Evolutionary conservation across 169 alveolate species (phyloP).

Genomic region (Cryptosporidium viatorum): DNA sequence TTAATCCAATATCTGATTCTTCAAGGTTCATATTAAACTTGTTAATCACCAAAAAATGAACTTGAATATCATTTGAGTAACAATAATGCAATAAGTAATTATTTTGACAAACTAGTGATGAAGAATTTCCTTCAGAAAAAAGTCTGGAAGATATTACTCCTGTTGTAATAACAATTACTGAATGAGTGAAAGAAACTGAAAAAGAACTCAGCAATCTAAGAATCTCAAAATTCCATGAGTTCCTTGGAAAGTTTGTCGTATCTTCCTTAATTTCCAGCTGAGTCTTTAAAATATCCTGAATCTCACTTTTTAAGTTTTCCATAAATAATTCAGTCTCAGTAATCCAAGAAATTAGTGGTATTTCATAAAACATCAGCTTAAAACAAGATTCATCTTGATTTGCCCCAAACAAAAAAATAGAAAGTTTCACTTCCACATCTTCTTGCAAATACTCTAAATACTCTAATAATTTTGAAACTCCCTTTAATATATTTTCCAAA

Average conservation of each 20-base stretch:
- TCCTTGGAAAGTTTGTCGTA: background rate
- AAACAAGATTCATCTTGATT: constrained; percentile 14
- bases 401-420: constrained; percentile 46
- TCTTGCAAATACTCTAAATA: background rate
- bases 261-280: background rate
- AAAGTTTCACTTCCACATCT: background rate
- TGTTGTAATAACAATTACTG: constrained; percentile 36
- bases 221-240: constrained; percentile 13
- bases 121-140: background rate
- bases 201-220: constrained; percentile 14
- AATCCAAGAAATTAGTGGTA: constrained; percentile 10
- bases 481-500: constrained; percentile 5
- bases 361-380: constrained; percentile 33
- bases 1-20: constrained; percentile 9
- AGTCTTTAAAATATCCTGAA: background rate
- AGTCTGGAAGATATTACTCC: constrained; percentile 42
- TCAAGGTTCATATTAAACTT: background rate
- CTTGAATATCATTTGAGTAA: constrained; percentile 8
- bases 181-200: background rate
- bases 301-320: background rate
- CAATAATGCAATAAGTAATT: constrained; percentile 7
- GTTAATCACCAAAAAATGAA: constrained; percentile 34
- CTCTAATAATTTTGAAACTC: background rate
- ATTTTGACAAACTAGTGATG: constrained; percentile 8
- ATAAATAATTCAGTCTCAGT: background rate